A percentile compares a stretch with the other conserved stretches of the same genome.
Evolutionary conservation across 176 grass and related monocot genomes (phyloP).

Genomic region (Aegilops sharonensis): DNA sequence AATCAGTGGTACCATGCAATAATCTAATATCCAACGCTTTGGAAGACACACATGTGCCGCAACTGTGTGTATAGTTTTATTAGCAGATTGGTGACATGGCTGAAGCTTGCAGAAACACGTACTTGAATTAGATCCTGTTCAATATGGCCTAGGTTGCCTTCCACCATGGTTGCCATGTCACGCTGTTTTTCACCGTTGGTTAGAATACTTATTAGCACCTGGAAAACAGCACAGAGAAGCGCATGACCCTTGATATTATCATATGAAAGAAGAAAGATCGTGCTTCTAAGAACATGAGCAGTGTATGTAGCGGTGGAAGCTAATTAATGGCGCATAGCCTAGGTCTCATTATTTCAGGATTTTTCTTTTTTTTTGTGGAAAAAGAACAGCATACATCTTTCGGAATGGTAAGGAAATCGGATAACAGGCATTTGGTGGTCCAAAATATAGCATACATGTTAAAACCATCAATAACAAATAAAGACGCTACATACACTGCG

Average conservation of each 20-base stretch:
- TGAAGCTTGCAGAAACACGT: constrained; percentile 19
- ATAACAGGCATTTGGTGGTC: background rate
- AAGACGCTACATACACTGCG: background rate
- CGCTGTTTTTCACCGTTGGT: constrained; percentile 62
- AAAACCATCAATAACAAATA: background rate
- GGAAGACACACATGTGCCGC: background rate
- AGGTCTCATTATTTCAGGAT: constrained; percentile 1
- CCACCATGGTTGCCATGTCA: constrained; percentile 45
- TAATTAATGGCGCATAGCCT: background rate
- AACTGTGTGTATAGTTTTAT: background rate
- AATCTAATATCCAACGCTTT: background rate
- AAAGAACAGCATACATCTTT: background rate
- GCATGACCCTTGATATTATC: constrained; percentile 16
- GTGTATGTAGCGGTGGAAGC: background rate
- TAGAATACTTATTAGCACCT: constrained; percentile 65
- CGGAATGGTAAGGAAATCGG: background rate
- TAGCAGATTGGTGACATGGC: background rate
- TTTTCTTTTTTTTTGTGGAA: background rate
- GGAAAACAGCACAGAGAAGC: constrained; percentile 19
- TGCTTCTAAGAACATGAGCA: background rate
- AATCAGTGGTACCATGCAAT: background rate
- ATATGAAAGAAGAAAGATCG: background rate
- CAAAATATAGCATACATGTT: background rate
- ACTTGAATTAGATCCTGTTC: constrained; percentile 66
- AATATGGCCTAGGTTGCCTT: constrained; percentile 42